A percentile compares a stretch with the other conserved stretches of the same genome.
These are phyloP conservation scores for Bathelium albidoporum DNA, from an alignment of 495 filamentous ascomycete genomes.

Conservation along the genomic window DNA sequence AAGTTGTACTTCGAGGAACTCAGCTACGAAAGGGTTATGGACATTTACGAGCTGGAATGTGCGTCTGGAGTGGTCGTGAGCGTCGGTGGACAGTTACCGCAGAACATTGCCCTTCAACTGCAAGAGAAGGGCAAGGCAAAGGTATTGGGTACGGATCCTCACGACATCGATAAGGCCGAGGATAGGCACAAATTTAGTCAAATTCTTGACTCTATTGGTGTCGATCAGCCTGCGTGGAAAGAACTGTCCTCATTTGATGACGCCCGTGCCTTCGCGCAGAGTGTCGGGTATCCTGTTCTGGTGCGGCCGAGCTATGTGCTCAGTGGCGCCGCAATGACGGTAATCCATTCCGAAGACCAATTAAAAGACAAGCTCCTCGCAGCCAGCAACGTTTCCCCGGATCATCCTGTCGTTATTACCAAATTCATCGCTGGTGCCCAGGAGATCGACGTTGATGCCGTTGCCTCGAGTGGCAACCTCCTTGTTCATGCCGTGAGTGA, in stretches of 20 bases:
- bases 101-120: conserved; percentile 93
- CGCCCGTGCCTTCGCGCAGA: conserved; percentile 70
- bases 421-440: conserved; percentile 97
- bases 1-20: conserved; percentile 95
- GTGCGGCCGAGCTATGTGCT: conserved; percentile 93
- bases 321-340: conserved; percentile 95
- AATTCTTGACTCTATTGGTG: conserved; percentile 89
- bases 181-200: conserved; percentile 97
- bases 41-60: conserved; percentile 90
- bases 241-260: conserved; percentile 86
- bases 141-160: conserved; percentile 80
- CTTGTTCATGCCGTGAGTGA: conserved; percentile 91
- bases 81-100: conserved; percentile 89
- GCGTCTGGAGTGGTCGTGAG: conserved; percentile 87
- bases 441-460: conserved; percentile 96
- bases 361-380: conserved; percentile 81
- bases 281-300: conserved; percentile 83
- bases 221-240: conserved; percentile 97
- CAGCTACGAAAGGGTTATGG: conserved; percentile 95
- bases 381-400: conserved; percentile 81
- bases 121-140: conserved; percentile 84
- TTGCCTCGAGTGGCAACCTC: conserved; percentile 76
- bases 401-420: conserved; percentile 96
- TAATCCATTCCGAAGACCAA: conserved; percentile 80
- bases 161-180: conserved; percentile 94